These are phyloP conservation scores for Rhizoclosmatium sp. DNA, from an alignment of 192 early-diverging fungal genomes.

Conservation along the genomic window DNA sequence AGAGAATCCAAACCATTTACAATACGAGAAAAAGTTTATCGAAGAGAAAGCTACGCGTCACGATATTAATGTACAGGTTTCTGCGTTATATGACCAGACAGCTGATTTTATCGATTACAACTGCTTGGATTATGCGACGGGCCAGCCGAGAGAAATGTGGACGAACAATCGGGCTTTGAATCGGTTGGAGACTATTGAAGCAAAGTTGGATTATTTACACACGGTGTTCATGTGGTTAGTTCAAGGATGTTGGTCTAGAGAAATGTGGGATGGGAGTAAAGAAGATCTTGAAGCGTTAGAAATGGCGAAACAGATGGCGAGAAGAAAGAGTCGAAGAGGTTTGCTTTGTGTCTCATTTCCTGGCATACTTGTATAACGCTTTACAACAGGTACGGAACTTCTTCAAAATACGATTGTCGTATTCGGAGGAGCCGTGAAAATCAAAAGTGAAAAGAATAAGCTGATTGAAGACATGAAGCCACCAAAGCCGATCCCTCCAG, in stretches of 20 bases:
- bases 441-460: constrained; percentile 20
- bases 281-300: background rate
- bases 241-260: constrained; percentile 26
- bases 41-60: constrained; percentile 16
- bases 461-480: constrained; percentile 11
- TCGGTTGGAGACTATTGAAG: constrained; percentile 7
- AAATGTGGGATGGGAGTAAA: background rate
- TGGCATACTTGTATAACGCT: too few species aligned
- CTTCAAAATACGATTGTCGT: too few species aligned
- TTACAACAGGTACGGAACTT: too few species aligned
- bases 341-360: too few species aligned
- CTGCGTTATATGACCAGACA: constrained; percentile 7
- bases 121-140: constrained; percentile 13
- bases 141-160: constrained; percentile 6
- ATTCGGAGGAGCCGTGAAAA: background rate
- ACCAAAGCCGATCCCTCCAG: constrained; percentile 33
- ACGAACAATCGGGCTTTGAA: constrained; percentile 15
- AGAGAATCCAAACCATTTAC: background rate
- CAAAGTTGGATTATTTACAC: constrained; percentile 29
- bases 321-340: background rate
- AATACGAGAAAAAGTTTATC: constrained; percentile 12
- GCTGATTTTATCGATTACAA: constrained; percentile 8
- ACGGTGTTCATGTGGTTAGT: constrained; percentile 32
- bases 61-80: constrained; percentile 12
- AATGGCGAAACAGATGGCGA: background rate